Base-by-base conservation (phyloP, 1,284 basidiomycete genomes). In the Sporisorium sorghi region DNA sequence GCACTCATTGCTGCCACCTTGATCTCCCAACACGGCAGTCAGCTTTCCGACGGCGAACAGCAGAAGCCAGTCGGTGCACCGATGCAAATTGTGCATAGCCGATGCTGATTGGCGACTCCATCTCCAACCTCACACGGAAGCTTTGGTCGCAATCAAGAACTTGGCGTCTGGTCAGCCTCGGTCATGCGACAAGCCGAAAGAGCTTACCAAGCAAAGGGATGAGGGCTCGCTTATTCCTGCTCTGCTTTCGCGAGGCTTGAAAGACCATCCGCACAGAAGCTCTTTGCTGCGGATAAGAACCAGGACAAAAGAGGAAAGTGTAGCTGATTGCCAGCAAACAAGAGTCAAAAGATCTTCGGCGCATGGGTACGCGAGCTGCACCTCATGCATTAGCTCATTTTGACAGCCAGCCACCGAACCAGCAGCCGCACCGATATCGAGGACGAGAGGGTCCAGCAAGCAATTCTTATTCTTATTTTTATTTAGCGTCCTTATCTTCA, bases 351-450 rank as follows among this genome's bases (percentile, higher is more conserved):
- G 61, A 64, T 58, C 55, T 64, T 64, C 49, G 37, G 35, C 43
- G 61, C 61, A 64, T 64, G 23, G 19, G 15, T 30, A 47, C 17
- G 46, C 61, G 55, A 64, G 42, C 48, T 64, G 61, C 61, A 64
- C 17, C 35, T 17, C 23, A 30, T 47, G 46, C 46, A 30, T 54
- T 64, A 64, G 61, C 55, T 64, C 50, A 3, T 4, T 58, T 57
- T 57, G 49, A 58, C 55, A 42, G 61, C 37, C 35, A 33, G 14
- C 10, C 33, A 12, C 6, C 3, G 10, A 35, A 35, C 6, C 15
- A 15, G 24, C 46, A 44, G 23, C 42, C 5, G 42, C 42, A 24
- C 2, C 42, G 23, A 19, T 33, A 8, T 33, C 11, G 12, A 33
- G 12, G 11, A 12, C 32, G 11, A 14, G 32, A 14, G 37, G 17